Evolutionary conservation across 2,329 filamentous ascomycete genomes (phyloP).

Genomic region (Scedosporium dehoogii): DNA sequence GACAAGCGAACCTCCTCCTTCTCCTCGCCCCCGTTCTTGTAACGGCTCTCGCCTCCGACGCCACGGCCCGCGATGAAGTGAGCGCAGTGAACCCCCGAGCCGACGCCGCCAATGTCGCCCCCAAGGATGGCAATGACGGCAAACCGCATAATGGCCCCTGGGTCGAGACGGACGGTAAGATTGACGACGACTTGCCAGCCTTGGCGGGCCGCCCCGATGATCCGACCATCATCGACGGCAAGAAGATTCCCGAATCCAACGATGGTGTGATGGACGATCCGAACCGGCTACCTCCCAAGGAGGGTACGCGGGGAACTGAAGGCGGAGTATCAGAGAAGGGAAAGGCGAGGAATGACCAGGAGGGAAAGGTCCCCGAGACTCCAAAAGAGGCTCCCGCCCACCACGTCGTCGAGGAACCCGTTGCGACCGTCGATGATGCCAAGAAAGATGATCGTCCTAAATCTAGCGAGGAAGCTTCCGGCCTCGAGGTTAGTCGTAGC

Average conservation of each 20-base stretch:
- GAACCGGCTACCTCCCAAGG: conserved; percentile 61
- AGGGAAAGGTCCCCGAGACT: conserved; percentile 67
- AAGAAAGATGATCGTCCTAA: neutral
- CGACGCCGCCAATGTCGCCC: conserved; percentile 59
- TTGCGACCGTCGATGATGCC: neutral
- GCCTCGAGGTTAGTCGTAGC: conserved; percentile 47
- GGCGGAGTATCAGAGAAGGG: conserved; percentile 84
- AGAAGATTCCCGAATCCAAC: conserved; percentile 52
- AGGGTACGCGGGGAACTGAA: conserved; percentile 80
- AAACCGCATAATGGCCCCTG: conserved; percentile 85
- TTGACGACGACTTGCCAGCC: conserved; percentile 28
- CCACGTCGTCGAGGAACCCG: conserved; percentile 67
- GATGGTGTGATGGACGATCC: conserved; percentile 93
- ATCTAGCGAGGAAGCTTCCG: conserved; percentile 17
- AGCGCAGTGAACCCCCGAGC: conserved; percentile 11
- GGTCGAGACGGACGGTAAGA: conserved; percentile 44
- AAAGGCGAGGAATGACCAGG: conserved; percentile 61
- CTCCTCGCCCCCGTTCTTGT: conserved; percentile 50
- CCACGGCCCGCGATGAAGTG: conserved; percentile 14
- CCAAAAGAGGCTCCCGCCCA: conserved; percentile 80
- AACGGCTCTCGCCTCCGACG: conserved; percentile 26
- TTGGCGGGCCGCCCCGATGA: conserved; percentile 42
- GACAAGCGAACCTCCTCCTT: conserved; percentile 45
- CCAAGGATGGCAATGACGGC: conserved; percentile 86
- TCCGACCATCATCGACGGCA: conserved; percentile 45